These are phyloP conservation scores for Juglanconis oblonga DNA, from an alignment of 2,329 filamentous ascomycete species.

Conservation along the genomic window DNA sequence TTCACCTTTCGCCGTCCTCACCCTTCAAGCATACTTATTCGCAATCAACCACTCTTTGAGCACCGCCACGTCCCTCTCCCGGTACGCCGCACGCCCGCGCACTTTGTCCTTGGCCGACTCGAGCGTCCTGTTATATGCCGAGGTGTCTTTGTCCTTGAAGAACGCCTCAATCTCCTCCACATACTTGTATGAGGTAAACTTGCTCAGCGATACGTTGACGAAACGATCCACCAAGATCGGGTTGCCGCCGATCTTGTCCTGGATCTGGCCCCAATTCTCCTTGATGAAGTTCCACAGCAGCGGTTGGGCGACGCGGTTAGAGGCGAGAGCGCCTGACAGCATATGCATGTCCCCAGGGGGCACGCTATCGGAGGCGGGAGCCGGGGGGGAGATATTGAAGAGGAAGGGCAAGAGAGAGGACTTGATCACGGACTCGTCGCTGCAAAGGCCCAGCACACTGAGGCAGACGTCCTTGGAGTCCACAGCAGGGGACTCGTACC, in stretches of 20 bases:
- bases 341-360: conserved; percentile 85
- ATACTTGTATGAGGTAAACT: conserved; percentile 69
- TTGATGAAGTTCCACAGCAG: conserved; percentile 85
- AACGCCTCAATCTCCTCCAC: conserved; percentile 78
- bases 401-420: conserved; percentile 72
- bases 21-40: conserved; percentile 37
- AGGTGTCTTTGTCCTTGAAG: conserved; percentile 83
- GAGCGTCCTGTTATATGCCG: conserved; percentile 81
- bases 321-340: conserved; percentile 68
- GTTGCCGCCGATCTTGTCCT: conserved; percentile 69
- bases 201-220: conserved; percentile 71
- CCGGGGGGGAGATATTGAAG: conserved; percentile 60
- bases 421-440: conserved; percentile 64
- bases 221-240: conserved; percentile 89
- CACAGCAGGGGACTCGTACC: conserved; percentile 75
- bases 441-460: conserved; percentile 70
- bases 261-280: conserved; percentile 73
- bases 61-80: conserved; percentile 67
- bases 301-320: conserved; percentile 69
- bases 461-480: conserved; percentile 90
- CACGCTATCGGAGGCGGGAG: conserved; percentile 57
- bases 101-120: conserved; percentile 85
- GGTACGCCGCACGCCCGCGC: conserved; percentile 77
- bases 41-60: conserved; percentile 74
- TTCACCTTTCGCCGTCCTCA: neutral